Evolutionary conservation across 176 grass and related monocot genomes (phyloP).

Genomic region (Rhynchospora pubera): DNA sequence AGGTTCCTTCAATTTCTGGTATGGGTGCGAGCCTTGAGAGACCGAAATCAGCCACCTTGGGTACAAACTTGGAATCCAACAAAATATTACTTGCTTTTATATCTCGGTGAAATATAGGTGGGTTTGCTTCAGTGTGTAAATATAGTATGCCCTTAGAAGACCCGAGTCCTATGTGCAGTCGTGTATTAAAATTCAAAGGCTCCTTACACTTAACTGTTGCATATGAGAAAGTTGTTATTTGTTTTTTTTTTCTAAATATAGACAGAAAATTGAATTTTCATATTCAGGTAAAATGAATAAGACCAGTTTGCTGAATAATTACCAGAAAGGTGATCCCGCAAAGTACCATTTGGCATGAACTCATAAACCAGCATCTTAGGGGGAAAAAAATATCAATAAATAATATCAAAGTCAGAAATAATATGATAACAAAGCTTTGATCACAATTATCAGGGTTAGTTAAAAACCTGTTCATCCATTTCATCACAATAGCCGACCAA

Average conservation of each 20-base stretch:
- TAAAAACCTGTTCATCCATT: constrained; percentile 68
- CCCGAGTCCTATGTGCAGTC: constrained; percentile 66
- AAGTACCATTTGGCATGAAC: constrained; percentile 85
- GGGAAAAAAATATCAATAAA: constrained; percentile 19
- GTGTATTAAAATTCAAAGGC: constrained; percentile 47
- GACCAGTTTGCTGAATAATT: constrained; percentile 16
- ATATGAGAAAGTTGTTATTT: constrained; percentile 1
- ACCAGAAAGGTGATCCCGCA: constrained; percentile 86
- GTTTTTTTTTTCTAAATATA: not conserved
- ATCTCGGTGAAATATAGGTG: constrained; percentile 93
- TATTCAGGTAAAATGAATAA: not conserved
- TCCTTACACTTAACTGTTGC: constrained; percentile 43
- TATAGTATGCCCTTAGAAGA: constrained; percentile 86
- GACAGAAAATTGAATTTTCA: not conserved
- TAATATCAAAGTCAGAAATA: not conserved
- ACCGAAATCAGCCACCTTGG: constrained; percentile 96
- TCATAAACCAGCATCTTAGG: constrained; percentile 92
- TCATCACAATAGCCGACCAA: constrained; percentile 87
- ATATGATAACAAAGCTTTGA: constrained; percentile 1
- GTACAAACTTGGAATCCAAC: constrained; percentile 68
- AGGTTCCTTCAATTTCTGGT: constrained; percentile 55
- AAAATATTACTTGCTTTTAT: constrained; percentile 97
- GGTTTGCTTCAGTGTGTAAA: constrained; percentile 84
- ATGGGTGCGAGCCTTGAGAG: constrained; percentile 88
- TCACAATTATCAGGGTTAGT: not conserved